Evolutionary conservation across 2,329 filamentous ascomycete species (phyloP), one percentile per base, ranked within the genome.

Genomic region (Paecilomyces formosus): DNA sequence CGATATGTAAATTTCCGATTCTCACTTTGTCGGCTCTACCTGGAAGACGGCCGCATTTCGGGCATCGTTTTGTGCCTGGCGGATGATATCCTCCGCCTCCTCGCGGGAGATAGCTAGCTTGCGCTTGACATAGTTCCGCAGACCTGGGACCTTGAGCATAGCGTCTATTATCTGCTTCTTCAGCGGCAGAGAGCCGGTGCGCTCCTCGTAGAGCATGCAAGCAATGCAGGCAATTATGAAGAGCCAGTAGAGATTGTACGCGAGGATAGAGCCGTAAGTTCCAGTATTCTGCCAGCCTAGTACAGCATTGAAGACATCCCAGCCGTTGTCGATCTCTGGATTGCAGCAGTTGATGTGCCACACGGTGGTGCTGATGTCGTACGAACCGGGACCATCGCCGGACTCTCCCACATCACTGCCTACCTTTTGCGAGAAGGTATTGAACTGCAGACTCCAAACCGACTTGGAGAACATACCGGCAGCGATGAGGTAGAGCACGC

Each of bases 261-360:
- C 85, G 62, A 96, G 85, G 63, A 96, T 88, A 0, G 89, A 92
- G 55, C 90, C 90, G 66, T 92, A 92, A 2, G 91, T 95, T 6
- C 90, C 92, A 13, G 88, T 90, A 77, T 96, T 96, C 63, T 86
- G 84, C 91, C 91, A 96, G 58, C 92, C 91, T 11, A 96, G 79
- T 57, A 96, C 80, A 59, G 89, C 86, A 66, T 94, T 93, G 80
- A 96, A 89, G 65, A 96, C 85, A 58, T 89, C 90, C 90, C 90
- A 96, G 54, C 88, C 89, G 49, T 87, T 86, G 61, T 89, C 86
- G 31, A 87, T 72, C 54, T 85, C 77, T 0, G 90, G 88, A 66
- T 84, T 92, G 71, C 90, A 93, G 78, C 89, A 95, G 68, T 93
- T 92, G 60, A 93, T 84, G 68, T 93, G 90, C 89, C 90, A 93